Percentiles rank a stretch among this genome's conserved stretches.
phyloP scores from a whole-genome alignment of 2,329 filamentous ascomycete genomes.

The Tolypocladium paradoxum region DNA sequence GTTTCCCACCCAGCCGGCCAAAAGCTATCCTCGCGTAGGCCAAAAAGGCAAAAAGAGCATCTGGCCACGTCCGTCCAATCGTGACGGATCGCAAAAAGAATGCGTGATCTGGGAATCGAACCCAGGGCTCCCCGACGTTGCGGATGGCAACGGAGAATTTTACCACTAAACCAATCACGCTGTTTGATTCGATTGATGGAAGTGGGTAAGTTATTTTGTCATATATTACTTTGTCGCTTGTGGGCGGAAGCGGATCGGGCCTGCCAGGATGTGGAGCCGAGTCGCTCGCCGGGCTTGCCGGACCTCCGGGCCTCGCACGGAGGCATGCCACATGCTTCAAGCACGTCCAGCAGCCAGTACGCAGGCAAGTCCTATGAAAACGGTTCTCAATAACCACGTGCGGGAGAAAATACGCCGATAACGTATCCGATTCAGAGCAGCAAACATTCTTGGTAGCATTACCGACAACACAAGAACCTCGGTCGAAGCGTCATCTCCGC shows the following conservation, averaged over 20 bases:
- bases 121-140: constrained; percentile 21
- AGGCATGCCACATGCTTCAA: not conserved
- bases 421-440: not conserved
- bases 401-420: too few relatives aligned
- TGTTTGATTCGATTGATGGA: not conserved
- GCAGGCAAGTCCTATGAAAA: too few relatives aligned
- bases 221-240: not conserved
- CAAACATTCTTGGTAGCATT: too few relatives aligned
- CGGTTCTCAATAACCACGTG: too few relatives aligned
- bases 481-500: too few relatives aligned
- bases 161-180: constrained; percentile 19
- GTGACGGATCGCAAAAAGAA: constrained; percentile 1
- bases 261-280: not conserved
- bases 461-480: too few relatives aligned
- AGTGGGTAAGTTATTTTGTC: not conserved
- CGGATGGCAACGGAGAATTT: constrained; percentile 20
- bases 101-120: constrained; percentile 24
- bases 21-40: not conserved
- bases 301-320: too few relatives aligned
- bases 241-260: not conserved
- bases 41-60: not conserved
- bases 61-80: not conserved
- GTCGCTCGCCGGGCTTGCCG: too few relatives aligned
- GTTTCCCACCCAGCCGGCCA: too few relatives aligned
- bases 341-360: too few relatives aligned